Evolutionary conservation across 2,329 filamentous ascomycete genomes (phyloP).

Genomic region (Penicillium sclerotigenum): DNA sequence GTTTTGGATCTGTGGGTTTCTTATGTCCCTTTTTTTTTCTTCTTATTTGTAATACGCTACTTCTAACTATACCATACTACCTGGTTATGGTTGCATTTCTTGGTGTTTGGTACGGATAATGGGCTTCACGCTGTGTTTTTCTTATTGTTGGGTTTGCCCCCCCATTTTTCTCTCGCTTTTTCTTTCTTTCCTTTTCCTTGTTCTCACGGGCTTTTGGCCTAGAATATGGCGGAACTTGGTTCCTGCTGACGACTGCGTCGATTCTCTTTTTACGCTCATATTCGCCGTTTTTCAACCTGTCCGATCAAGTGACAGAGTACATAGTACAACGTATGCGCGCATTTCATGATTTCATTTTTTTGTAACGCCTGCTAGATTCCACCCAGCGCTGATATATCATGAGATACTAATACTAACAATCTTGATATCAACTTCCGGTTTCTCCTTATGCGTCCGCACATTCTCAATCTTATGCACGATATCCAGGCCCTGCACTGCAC

Average conservation of each 20-base stretch:
- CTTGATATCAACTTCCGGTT: conserved; percentile 95
- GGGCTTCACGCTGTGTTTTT: neutral
- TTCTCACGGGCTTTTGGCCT: neutral
- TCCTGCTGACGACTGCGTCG: neutral
- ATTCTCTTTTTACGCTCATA: neutral
- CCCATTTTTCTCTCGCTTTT: neutral
- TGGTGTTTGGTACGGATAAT: conserved; percentile 3
- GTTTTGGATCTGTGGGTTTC: neutral
- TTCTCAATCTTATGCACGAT: conserved; percentile 97
- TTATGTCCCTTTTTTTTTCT: neutral
- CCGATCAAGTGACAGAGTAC: neutral
- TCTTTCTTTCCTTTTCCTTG: neutral
- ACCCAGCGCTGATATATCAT: conserved; percentile 8
- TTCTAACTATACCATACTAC: neutral
- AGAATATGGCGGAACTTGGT: neutral
- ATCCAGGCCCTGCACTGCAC: conserved; percentile 85
- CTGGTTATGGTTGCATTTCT: conserved; percentile 4
- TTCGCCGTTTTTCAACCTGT: neutral
- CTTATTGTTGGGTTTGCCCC: neutral
- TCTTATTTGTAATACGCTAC: neutral
- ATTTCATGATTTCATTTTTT: neutral
- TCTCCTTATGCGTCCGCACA: conserved; percentile 79
- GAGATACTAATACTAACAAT: conserved; percentile 72
- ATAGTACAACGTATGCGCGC: conserved; percentile 1
- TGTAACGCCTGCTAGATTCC: neutral